These are phyloP conservation scores for Pezicula radicicola DNA, from an alignment of 2,329 filamentous ascomycete genomes.

Conservation along the genomic window DNA sequence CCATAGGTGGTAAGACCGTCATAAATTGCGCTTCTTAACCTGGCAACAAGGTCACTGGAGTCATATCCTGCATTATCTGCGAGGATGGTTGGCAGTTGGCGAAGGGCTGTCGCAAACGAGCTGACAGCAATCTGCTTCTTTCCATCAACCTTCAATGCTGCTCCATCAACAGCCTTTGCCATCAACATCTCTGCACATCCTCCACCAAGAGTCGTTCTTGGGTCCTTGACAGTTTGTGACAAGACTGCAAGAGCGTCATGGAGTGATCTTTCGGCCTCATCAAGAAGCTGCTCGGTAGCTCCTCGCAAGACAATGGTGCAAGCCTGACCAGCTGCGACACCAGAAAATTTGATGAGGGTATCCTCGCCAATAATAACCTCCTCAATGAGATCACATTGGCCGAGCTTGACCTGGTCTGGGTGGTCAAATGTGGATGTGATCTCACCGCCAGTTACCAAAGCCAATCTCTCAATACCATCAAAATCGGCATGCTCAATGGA, in stretches of 20 bases:
- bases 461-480: conserved; percentile 92
- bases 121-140: conserved; percentile 96
- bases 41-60: conserved; percentile 87
- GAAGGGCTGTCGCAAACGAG: conserved; percentile 82
- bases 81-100: conserved; percentile 92
- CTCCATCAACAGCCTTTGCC: conserved; percentile 95
- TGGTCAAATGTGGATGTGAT: conserved; percentile 98
- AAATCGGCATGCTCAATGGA: conserved; percentile 99
- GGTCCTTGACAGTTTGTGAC: conserved; percentile 94
- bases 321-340: conserved; percentile 87
- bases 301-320: conserved; percentile 97
- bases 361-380: conserved; percentile 99
- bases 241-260: conserved; percentile 96
- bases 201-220: conserved; percentile 88
- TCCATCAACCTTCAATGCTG: conserved; percentile 89
- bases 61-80: conserved; percentile 97
- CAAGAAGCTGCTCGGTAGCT: conserved; percentile 93
- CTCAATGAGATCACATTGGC: conserved; percentile 92
- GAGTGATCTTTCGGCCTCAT: conserved; percentile 93
- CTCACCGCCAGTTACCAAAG: conserved; percentile 93
- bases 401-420: conserved; percentile 94
- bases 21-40: conserved; percentile 91
- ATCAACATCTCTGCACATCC: conserved; percentile 98
- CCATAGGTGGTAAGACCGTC: conserved; percentile 91
- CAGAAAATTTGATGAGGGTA: conserved; percentile 95